Base-by-base conservation (phyloP, 2,329 filamentous ascomycete genomes). In the Aureobasidium sp. region DNA sequence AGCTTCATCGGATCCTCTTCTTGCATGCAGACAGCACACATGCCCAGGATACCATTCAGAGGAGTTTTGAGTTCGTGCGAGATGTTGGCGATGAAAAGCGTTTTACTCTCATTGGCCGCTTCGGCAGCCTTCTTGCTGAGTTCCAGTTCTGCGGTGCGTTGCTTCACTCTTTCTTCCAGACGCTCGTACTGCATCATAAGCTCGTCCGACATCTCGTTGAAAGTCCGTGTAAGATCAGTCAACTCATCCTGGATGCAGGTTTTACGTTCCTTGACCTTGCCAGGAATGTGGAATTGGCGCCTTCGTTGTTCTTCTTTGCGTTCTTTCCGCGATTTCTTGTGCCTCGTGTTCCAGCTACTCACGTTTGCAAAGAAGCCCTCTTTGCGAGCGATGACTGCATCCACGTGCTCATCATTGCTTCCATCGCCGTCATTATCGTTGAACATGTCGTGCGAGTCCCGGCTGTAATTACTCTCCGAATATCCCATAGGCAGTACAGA, bases 101-200 rank as follows among this genome's bases (percentile, higher is more conserved):
- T 97, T 77, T 99, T 99, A 79, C 90, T 95, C 75, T 96, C 90
- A 68, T 96, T 97, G 3, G 92, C 92, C n/a, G 90, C 89, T 73
- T 96, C 92, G 1, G 92, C 92, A 1, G 91, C 90, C 75, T 91
- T 90, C 73, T 96, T 96, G 77, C 88, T 95, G 64, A 90, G 84
- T 70, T 96, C 91, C 0, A 97, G 79, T 73, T 97, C 89, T 39
- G 84, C 84, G 0, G 92, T 97, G 61, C 92, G 82, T 71, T 92
- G 86, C 7, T 84, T 84, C 1, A 97, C 92, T 67, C 93, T 87
- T 62, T 93, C 86, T 72, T 97, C 92, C 1, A 97, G 78, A 11
- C 85, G 86, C 34, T 86, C 85, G 69, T 96, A 97, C 69, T 96
- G 91, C 75, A 90, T 89, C 69, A 90, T 83, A 48, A 97, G 77